These are phyloP conservation scores for Acorus calamus DNA, from an alignment of 106 monocot genomes.

Conservation along the genomic window DNA sequence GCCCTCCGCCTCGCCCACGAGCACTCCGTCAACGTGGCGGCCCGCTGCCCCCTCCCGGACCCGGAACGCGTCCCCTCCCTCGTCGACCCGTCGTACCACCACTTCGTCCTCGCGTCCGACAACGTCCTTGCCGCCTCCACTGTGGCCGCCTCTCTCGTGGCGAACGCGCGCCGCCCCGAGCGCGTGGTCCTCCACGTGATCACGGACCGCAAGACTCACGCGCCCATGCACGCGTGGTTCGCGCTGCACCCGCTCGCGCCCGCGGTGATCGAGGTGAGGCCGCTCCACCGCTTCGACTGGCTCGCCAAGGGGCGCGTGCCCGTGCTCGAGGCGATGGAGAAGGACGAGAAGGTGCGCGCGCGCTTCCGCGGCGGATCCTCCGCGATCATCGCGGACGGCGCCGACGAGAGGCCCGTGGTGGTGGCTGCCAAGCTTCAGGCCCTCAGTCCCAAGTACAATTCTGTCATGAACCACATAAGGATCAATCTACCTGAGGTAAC, in stretches of 20 bases:
- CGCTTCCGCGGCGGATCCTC: conserved; percentile 60
- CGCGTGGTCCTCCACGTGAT: conserved; percentile 52
- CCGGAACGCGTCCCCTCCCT: conserved; percentile 37
- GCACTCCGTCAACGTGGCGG: conserved; percentile 50
- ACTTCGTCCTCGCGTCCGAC: conserved; percentile 77
- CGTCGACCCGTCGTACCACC: conserved; percentile 35
- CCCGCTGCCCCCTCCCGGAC: conserved; percentile 49
- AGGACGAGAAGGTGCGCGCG: conserved; percentile 42
- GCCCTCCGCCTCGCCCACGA: conserved; percentile 49
- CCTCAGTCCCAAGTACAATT: conserved; percentile 70
- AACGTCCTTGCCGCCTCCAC: conserved; percentile 64
- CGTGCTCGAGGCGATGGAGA: conserved; percentile 77
- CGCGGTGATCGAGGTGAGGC: conserved; percentile 69
- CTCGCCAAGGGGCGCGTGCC: conserved; percentile 54
- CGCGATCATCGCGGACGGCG: conserved; percentile 32
- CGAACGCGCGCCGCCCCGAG: conserved; percentile 29
- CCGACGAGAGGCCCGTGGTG: conserved; percentile 44
- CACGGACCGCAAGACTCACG: conserved; percentile 64
- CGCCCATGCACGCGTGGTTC: conserved; percentile 86
- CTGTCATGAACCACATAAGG: conserved; percentile 72
- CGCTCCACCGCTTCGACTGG: conserved; percentile 76
- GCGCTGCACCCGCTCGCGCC: conserved; percentile 50
- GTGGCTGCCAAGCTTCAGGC: conserved; percentile 84
- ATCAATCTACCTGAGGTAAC: conserved; percentile 79
- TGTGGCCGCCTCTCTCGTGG: conserved; percentile 55